These are phyloP conservation scores for Diaporthe humulicola DNA, from an alignment of 2,329 filamentous ascomycete genomes.

Conservation along the genomic window DNA sequence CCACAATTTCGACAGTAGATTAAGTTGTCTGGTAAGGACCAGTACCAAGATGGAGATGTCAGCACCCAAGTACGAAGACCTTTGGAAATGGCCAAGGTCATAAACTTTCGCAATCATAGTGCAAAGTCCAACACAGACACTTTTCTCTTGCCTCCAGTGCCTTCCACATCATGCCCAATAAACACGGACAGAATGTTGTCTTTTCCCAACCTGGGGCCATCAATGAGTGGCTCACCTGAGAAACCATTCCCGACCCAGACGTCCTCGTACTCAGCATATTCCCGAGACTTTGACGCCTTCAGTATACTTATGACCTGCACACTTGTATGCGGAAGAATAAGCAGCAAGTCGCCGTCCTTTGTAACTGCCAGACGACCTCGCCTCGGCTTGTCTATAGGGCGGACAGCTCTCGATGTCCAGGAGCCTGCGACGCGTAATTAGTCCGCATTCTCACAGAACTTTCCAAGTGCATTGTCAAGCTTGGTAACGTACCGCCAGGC, in stretches of 20 bases:
- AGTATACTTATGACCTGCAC: slow-evolving; percentile 49
- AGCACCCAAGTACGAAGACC: not conserved
- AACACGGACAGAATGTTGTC: slow-evolving; percentile 54
- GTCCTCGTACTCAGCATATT: slow-evolving; percentile 51
- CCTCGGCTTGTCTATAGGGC: slow-evolving; percentile 48
- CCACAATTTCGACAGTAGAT: not conserved
- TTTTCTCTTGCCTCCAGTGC: slow-evolving; percentile 41
- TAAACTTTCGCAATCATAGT: slow-evolving; percentile 38
- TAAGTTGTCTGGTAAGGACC: not conserved
- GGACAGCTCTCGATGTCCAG: slow-evolving; percentile 51
- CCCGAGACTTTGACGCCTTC: slow-evolving; percentile 46
- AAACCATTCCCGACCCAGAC: slow-evolving; percentile 53
- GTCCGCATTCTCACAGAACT: not conserved
- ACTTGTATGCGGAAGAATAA: slow-evolving; percentile 53
- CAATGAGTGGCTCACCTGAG: slow-evolving; percentile 56
- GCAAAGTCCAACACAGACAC: slow-evolving; percentile 55
- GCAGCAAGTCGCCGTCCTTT: slow-evolving; percentile 51
- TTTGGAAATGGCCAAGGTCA: not conserved
- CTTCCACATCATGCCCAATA: slow-evolving; percentile 43
- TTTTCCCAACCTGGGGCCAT: slow-evolving; percentile 51
- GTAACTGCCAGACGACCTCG: slow-evolving; percentile 54
- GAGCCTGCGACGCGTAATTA: slow-evolving; percentile 43
- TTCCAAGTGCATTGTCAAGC: not conserved
- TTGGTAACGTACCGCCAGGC: slow-evolving; percentile 46
- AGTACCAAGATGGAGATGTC: not conserved